Evolutionary conservation across 805 yeast genomes (phyloP), one percentile per base, ranked within the genome.

Genomic region (Candida endomychidarum): DNA sequence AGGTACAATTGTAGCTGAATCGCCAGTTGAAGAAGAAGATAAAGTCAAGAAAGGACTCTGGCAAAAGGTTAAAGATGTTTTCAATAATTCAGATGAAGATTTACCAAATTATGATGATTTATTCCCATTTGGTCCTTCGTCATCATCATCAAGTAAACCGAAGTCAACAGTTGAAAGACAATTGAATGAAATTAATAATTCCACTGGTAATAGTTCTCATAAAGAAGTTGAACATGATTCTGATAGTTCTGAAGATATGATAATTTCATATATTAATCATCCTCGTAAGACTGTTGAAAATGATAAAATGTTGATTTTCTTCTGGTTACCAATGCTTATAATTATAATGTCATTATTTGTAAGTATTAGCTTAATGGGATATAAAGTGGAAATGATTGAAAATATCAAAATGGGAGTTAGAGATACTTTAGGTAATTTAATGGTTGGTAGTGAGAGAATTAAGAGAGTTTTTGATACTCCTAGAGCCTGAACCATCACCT

Each of bases 241-340:
- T 1, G 75, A 70, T 46, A 63, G 71, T 16, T 64, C 71, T 0
- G 75, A 70, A 41, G 75, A 70, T 42, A 55, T 69, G 63, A 67
- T 65, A 8, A 55, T 69, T 5, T 57, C 70, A n/a, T 65, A 61
- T 42, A 61, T 69, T 32, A 64, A 69, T 49, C 70, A 61, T 41
- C 71, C 74, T 5, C 53, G 77, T 18, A 75, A 74, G 50, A 64
- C 78, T 0, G 65, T 77, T 25, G 72, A 70, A 51, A 84, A 87
- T 53, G 97, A 90, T 61, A 83, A 78, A 54, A 83, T 88, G 86
- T 70, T 90, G 47, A 65, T 87, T 45, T 86, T 90, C 58, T 89
- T 90, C 74, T 90, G 97, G 97, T 63, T 89, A 42, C 97, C 97
- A 10, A 74, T 86, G 26, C 62, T 78, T 58, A 63, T 87, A 38